phyloP scores from a whole-genome alignment of 2,329 filamentous ascomycete species.

The Pestalotiopsis sp. region DNA sequence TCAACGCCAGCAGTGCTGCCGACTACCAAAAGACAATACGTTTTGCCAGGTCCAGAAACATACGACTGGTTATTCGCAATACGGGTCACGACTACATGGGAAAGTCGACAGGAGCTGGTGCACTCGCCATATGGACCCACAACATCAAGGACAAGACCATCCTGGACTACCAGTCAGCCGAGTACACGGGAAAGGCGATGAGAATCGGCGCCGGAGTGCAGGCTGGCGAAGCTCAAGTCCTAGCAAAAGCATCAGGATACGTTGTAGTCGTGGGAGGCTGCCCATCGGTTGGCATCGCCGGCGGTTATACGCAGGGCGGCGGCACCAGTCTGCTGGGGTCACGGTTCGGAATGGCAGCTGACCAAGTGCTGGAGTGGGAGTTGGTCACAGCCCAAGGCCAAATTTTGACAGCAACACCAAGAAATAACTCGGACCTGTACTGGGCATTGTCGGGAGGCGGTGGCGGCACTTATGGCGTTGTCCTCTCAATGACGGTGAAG shows the following conservation, averaged over 20 bases:
- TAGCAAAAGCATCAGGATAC: background rate
- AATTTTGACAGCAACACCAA: slow-evolving; percentile 48
- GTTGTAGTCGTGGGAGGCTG: background rate
- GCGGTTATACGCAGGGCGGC: slow-evolving; percentile 41
- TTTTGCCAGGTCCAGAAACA: background rate
- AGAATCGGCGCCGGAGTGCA: slow-evolving; percentile 3
- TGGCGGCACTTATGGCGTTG: slow-evolving; percentile 60
- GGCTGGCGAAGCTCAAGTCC: background rate
- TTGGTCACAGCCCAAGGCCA: slow-evolving; percentile 56
- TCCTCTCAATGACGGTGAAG: slow-evolving; percentile 57
- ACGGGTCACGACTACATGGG: slow-evolving; percentile 5
- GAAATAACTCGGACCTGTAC: slow-evolving; percentile 58
- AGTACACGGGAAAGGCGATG: background rate
- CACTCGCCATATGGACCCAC: slow-evolving; percentile 5
- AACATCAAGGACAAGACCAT: background rate
- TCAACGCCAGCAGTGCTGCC: background rate
- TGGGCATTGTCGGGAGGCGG: slow-evolving; percentile 66
- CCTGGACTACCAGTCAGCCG: background rate
- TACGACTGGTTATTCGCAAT: slow-evolving; percentile 1
- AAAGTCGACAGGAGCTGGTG: slow-evolving; percentile 3
- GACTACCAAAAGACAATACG: background rate
- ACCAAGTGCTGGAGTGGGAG: slow-evolving; percentile 59
- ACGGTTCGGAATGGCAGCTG: slow-evolving; percentile 58
- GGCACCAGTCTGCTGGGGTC: slow-evolving; percentile 58
- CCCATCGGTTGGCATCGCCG: background rate